Evolutionary conservation across 768 basidiomycete genomes (phyloP), one percentile per base, ranked within the genome.

Genomic region (Suillus subluteus): DNA sequence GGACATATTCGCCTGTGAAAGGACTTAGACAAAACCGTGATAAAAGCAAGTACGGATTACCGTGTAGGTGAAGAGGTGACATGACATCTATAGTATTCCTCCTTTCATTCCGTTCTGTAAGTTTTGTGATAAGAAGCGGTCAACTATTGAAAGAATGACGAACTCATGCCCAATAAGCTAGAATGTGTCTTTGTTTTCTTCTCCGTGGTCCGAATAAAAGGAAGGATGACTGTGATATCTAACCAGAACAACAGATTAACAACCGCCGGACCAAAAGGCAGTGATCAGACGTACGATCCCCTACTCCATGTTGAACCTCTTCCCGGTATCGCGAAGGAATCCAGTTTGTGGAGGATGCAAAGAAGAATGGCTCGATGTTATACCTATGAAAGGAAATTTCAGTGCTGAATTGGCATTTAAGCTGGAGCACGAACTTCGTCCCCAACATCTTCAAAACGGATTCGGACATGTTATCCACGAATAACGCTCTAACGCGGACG

Each of bases 241-340:
- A 84, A 78, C 82, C 82, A 81, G 62, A 12, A 62, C 2, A 16
- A 38, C 4, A 38, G 13, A 41, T 71, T 40, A 71, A 68, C 18
- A 7, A 26, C 23, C 23, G 3, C 3, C 21, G 0, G 55, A 56
- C 6, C 32, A 35, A 13, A 13, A n/a, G 55, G 35, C 11, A 56
- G 21, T 37, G 2, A 35, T 37, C 12, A 56, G 21, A 56, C 55
- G 15, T 54, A 21, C 59, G 7, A 44, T 37, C 35, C 1, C 55
- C 55, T 6, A 13, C 3, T n/a, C 35, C 35, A n/a, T 56, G 35
- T 37, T 11, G 55, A 35, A 56, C 55, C 35, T 83, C 82, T 66
- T 87, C 86, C 65, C 86, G 83, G 54, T 83, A 88, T 44, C 85
- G 83, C 0, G 86, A 85, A 0, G 87, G 87, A 50, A 88, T 88